Percentiles rank a stretch among this genome's conserved stretches.
phyloP scores from a whole-genome alignment of 257 asterid species.

The Euphrasia confusa region DNA sequence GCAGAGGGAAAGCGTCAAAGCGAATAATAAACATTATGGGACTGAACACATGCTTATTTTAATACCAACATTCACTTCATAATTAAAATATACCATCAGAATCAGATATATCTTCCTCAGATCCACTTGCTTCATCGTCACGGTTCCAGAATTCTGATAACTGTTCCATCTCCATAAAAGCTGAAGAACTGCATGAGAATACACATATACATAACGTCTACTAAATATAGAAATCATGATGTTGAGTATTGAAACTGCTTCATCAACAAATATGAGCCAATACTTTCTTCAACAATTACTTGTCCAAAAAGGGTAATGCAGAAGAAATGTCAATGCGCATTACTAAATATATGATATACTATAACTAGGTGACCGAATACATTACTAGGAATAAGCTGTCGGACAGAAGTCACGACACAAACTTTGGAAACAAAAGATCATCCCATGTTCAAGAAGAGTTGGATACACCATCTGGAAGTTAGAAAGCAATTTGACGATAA shows the following conservation, averaged over 20 bases:
- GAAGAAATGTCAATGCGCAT: not conserved
- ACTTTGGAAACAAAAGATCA: too few relatives aligned
- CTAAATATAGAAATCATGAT: constrained; percentile 13
- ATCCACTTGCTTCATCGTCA: constrained; percentile 68
- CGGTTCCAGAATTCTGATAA: constrained; percentile 91
- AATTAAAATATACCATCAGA: constrained; percentile 60
- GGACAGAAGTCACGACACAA: too few relatives aligned
- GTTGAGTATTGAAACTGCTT: constrained; percentile 13
- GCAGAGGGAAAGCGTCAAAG: constrained; percentile 15
- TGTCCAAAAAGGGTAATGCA: not conserved
- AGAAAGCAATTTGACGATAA: too few relatives aligned
- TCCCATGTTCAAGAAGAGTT: too few relatives aligned
- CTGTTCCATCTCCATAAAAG: constrained; percentile 35
- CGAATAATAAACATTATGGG: not conserved
- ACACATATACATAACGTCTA: constrained; percentile 3
- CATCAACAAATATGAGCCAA: not conserved
- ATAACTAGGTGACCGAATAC: too few relatives aligned
- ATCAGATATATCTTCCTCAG: constrained; percentile 93
- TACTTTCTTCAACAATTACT: constrained; percentile 6
- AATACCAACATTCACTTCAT: constrained; percentile 12
- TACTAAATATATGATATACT: not conserved
- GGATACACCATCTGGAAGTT: too few relatives aligned
- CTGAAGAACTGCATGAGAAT: constrained; percentile 44
- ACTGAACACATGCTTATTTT: too few relatives aligned
- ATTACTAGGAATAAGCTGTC: too few relatives aligned